A percentile compares a stretch with the other conserved stretches of the same genome.
Conservation (phyloP, 2,329 filamentous ascomycete species). For the Alternaria brassicae region DNA sequence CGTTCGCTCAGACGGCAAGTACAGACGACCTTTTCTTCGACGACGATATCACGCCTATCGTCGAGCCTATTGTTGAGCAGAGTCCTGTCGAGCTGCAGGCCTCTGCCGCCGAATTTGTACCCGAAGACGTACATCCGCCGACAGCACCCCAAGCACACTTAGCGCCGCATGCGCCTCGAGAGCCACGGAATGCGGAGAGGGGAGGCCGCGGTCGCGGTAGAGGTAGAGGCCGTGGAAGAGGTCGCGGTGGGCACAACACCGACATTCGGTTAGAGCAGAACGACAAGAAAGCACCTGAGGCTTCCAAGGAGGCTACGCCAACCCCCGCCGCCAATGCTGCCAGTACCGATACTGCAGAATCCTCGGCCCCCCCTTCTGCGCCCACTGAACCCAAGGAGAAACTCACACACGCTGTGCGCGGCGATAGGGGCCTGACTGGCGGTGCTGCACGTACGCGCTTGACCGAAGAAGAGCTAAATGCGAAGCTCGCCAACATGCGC, state of each 20-base stretch:
- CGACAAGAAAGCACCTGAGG: slow-evolving; percentile 25
- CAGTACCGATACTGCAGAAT: slow-evolving; percentile 16
- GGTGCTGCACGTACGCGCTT: slow-evolving; percentile 52
- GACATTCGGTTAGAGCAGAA: slow-evolving; percentile 24
- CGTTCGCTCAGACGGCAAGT: slow-evolving; percentile 59
- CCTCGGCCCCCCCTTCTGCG: slow-evolving; percentile 22
- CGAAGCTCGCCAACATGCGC: slow-evolving; percentile 67
- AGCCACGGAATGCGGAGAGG: slow-evolving; percentile 37
- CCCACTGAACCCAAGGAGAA: slow-evolving; percentile 35
- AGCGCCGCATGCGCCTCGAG: slow-evolving; percentile 34
- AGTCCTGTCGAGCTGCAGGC: slow-evolving; percentile 29
- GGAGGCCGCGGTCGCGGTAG: slow-evolving; percentile 37
- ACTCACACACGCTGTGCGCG: slow-evolving; percentile 40
- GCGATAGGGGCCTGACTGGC: slow-evolving; percentile 45
- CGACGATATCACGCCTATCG: slow-evolving; percentile 58
- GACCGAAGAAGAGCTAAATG: slow-evolving; percentile 68
- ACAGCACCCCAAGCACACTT: slow-evolving; percentile 30
- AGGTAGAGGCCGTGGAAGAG: slow-evolving; percentile 36
- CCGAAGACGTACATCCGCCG: slow-evolving; percentile 27
- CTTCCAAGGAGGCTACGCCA: slow-evolving; percentile 29
- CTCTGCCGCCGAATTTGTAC: slow-evolving; percentile 29
- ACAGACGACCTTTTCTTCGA: slow-evolving; percentile 61
- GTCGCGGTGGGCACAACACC: slow-evolving; percentile 24
- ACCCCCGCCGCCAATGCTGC: slow-evolving; percentile 21
- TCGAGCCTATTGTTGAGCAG: slow-evolving; percentile 52